Evolutionary conservation across 768 basidiomycete genomes (phyloP).

Genomic region (Boletus bicolor): DNA sequence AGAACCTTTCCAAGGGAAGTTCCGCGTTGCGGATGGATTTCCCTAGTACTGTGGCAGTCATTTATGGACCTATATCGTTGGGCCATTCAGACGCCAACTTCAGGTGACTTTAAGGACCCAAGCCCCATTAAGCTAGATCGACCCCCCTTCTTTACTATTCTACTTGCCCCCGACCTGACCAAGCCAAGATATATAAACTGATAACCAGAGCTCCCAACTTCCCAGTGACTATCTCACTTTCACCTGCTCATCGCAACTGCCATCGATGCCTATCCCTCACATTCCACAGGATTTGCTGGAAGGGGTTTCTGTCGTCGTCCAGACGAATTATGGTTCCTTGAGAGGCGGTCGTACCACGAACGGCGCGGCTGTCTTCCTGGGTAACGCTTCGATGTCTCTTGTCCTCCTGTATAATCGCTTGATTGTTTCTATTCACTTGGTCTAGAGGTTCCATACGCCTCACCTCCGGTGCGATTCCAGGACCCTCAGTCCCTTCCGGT

Average conservation of each 20-base stretch:
- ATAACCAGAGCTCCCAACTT: neutral
- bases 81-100: neutral
- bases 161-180: neutral
- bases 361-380: constrained; percentile 61
- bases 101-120: neutral
- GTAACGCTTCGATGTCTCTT: constrained; percentile 29
- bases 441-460: constrained; percentile 68
- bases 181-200: neutral
- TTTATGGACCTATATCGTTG: too few species aligned
- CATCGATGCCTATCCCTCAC: constrained; percentile 5
- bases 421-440: neutral
- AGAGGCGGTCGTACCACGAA: constrained; percentile 59
- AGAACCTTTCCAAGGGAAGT: too few species aligned
- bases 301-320: constrained; percentile 24
- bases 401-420: neutral
- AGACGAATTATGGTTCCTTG: constrained; percentile 56
- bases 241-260: neutral
- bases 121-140: neutral
- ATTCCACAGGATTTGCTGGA: constrained; percentile 10
- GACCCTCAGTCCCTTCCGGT: constrained; percentile 57
- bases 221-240: neutral
- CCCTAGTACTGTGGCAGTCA: too few species aligned
- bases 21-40: too few species aligned
- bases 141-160: neutral
- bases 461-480: constrained; percentile 62